phyloP scores from a whole-genome alignment of 345 rosid species.

The Rhodomyrtus tomentosa region DNA sequence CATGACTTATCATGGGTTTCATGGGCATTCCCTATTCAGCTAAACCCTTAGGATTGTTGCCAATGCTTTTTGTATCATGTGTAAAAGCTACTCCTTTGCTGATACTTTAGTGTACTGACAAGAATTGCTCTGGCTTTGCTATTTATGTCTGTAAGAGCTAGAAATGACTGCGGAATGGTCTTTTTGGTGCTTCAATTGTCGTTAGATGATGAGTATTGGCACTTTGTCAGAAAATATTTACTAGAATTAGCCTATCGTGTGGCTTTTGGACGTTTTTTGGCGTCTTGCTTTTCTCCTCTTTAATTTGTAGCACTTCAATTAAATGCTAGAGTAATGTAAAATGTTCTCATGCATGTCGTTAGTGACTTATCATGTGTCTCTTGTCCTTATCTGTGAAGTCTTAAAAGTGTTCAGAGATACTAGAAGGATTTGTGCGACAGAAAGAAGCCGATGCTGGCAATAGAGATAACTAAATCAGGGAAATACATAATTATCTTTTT shows the following conservation, averaged over 20 bases:
- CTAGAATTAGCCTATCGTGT: neutral
- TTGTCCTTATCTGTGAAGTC: neutral
- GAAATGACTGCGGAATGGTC: neutral
- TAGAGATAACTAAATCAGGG: neutral
- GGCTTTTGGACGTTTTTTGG: neutral
- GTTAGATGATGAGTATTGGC: neutral
- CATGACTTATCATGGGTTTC: neutral
- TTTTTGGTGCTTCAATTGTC: neutral
- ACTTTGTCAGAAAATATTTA: neutral
- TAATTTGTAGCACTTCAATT: neutral
- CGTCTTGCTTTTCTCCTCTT: neutral
- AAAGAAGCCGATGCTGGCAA: neutral
- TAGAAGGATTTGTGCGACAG: neutral
- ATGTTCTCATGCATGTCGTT: neutral
- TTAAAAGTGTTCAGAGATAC: neutral
- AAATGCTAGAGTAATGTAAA: neutral
- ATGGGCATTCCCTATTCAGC: neutral
- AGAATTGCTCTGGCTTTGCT: neutral
- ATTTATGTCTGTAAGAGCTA: neutral
- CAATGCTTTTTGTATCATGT: neutral
- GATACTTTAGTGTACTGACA: neutral
- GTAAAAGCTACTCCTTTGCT: neutral
- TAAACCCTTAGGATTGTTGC: neutral
- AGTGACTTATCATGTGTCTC: neutral
- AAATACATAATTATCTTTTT: neutral